Conservation (phyloP, 129 eudicot species). For the Escallonia rubra region DNA sequence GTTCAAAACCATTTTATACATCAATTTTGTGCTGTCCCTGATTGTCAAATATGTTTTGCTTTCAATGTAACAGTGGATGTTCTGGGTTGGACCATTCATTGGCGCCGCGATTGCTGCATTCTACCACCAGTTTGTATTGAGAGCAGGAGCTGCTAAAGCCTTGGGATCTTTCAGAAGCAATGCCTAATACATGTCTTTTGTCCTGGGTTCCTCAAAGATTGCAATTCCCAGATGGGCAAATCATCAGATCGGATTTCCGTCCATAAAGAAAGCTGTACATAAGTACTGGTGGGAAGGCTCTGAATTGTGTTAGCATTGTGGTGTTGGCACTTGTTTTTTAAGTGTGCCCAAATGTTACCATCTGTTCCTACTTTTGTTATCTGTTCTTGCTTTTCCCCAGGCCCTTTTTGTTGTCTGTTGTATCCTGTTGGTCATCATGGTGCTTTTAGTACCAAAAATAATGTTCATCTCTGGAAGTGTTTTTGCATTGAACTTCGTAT, state of each 20-base stretch:
- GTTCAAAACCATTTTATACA: not conserved
- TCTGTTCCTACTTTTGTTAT: not conserved
- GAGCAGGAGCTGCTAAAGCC: slow-evolving; percentile 60
- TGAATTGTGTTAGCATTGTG: slow-evolving; percentile 1
- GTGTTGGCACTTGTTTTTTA: slow-evolving; percentile 4
- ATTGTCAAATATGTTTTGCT: no score
- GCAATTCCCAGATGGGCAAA: no score
- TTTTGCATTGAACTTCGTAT: no score
- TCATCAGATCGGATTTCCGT: not conserved
- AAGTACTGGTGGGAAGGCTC: not conserved
- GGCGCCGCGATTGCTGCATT: slow-evolving; percentile 72
- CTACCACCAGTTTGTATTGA: slow-evolving; percentile 48
- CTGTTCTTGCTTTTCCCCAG: not conserved
- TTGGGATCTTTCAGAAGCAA: slow-evolving; percentile 68
- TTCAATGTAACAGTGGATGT: slow-evolving; percentile 43
- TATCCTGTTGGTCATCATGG: not conserved
- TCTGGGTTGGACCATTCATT: slow-evolving; percentile 76
- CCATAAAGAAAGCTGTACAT: slow-evolving; percentile 6
- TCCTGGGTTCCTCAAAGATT: not conserved
- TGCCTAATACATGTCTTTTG: slow-evolving; percentile 15
- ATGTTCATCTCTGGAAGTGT: not conserved
- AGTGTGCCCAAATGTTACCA: not conserved
- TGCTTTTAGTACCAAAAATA: not conserved
- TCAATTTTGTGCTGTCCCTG: not conserved
- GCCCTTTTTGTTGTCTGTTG: not conserved